phyloP scores from a whole-genome alignment of 106 monocot genomes.

The Apostasia shenzhenica region DNA sequence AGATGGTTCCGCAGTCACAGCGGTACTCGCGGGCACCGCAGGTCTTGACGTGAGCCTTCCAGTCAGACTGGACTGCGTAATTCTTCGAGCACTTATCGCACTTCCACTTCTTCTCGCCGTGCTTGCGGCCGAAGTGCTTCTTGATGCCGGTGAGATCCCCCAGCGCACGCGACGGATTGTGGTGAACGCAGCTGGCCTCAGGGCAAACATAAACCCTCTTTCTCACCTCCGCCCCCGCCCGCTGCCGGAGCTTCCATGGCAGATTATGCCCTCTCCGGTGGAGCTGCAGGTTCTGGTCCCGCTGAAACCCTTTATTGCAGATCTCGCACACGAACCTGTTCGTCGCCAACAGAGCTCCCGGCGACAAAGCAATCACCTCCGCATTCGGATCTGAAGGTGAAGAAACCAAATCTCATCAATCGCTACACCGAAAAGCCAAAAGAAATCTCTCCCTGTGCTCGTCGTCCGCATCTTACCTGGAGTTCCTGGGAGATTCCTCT shows the following conservation, averaged over 20 bases:
- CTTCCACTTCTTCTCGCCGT: constrained; percentile 85
- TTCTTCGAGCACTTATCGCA: constrained; percentile 78
- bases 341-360: constrained; percentile 51
- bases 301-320: constrained; percentile 65
- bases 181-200: constrained; percentile 57
- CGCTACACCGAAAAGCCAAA: not conserved
- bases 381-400: constrained; percentile 43
- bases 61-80: constrained; percentile 84
- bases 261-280: constrained; percentile 57
- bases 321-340: constrained; percentile 72
- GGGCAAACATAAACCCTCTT: constrained; percentile 68
- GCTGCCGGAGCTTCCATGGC: constrained; percentile 64
- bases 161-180: constrained; percentile 49
- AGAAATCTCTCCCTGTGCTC: not conserved
- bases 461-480: constrained; percentile 20
- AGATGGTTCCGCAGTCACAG: constrained; percentile 87
- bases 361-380: constrained; percentile 59
- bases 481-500: constrained; percentile 49
- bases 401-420: not conserved
- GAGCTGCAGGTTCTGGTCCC: constrained; percentile 66
- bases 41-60: constrained; percentile 79
- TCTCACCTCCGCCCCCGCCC: constrained; percentile 34
- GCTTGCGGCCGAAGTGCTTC: constrained; percentile 85
- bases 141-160: constrained; percentile 82
- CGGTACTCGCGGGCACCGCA: constrained; percentile 83